Evolutionary conservation across 345 rosid genomes (phyloP), one percentile per base, ranked within the genome.

Genomic region (Lepidium didymum): DNA sequence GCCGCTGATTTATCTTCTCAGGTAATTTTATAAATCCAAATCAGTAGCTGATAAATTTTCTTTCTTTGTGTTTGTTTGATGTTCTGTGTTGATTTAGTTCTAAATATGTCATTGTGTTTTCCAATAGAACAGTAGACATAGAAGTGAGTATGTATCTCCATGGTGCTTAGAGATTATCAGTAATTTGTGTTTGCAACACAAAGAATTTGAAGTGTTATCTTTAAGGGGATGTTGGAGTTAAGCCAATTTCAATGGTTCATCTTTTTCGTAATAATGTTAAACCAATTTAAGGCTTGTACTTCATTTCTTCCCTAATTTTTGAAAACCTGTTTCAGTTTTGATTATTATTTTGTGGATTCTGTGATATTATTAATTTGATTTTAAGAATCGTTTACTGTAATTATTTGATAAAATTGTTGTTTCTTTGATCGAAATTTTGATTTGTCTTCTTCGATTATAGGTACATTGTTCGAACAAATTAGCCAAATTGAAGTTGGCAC

Each of bases 1-100:
- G 96, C 97, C 8, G 96, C 99, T 34, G 99, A 89, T 74, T 70
- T 91, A 67, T 86, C 99, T 12, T 86, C 99, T 56, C 99, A 94
- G 99, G 99, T 88, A 34, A 29, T 21, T 35, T 45, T 8, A 2
- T 33, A 2, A 6, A 36, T 5, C 50, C n/a, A 46, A 18, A 1
- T 18, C 62, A 38, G 3, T 19, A 31, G 3, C 12, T n/a, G 3
- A 29, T 3, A 8, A 34, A 25, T 7, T 23, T 23, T 23, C 27
- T 3, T 23, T 23, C 41, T 54, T 46, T 18, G 51, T 19, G 11
- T 5, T 29, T 29, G 33, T 29, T 29, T 47, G 27, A 51, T 51
- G 16, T 40, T 66, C 18, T 42, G 31, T 53, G 50, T 23, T 50
- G 47, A 1, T 50, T 64, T 9, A 21, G 21, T 37, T 7, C 1